Evolutionary conservation across 305 asterid species (phyloP), one percentile per base, ranked within the genome.

Genomic region (Withania somnifera): DNA sequence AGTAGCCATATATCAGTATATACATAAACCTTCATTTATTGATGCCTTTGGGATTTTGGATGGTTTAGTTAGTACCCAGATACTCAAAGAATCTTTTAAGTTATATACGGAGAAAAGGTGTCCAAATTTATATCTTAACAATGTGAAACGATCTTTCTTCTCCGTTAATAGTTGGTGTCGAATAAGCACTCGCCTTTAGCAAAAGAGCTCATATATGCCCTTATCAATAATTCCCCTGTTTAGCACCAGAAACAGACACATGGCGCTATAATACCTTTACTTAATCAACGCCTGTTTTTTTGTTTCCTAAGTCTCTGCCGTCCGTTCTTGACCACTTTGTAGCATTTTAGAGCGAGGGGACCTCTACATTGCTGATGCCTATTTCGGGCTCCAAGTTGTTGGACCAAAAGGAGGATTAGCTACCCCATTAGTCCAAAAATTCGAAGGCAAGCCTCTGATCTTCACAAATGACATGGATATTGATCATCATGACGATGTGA

Each of bases 341-440:
- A 14, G 13, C 0, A 28, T 30, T 63, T 14, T 63, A 3, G n/a
- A n/a, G n/a, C n/a, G n/a, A n/a, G 90, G 95, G 20, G 86, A 92
- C 9, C 83, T 93, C 0, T 93, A 93, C 84, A 88, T 91, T 53
- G 97, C 97, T 2, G 97, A 92, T 85, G 94, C 97, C 5, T 93
- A 92, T 81, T 85, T 92, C 26, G 95, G 97, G 28, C 87, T 93
- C 78, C 91, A 67, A 26, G 91, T 88, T 1, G 97, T 93, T 1
- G 95, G 97, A 28, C 91, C 94, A 2, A n/a, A 42, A n/a, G 97
- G 97, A 24, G 97, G 97, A 57, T 8, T 86, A 77, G 93, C 94
- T 54, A 79, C 87, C 6, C 89, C 77, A 26, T 54, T 93, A 11
- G 91, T 89, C 26, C 87, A 89, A 22, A 84, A 91, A 61, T 90